A percentile compares a stretch with the other conserved stretches of the same genome.
Conservation (phyloP, 164 flowering plant genomes). For the Akebia trifoliata region DNA sequence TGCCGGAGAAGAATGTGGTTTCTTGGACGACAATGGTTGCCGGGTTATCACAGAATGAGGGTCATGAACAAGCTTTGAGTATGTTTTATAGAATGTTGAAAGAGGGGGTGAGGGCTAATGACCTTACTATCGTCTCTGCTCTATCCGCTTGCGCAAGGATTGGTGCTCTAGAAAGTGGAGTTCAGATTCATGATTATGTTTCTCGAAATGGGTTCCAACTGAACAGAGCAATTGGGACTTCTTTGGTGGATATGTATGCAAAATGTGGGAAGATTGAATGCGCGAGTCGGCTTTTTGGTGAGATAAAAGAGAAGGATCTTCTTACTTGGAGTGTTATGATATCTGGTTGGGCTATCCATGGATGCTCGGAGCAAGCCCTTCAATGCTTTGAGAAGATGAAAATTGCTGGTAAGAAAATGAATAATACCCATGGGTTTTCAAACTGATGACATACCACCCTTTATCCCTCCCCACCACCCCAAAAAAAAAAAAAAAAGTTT, state of each 20-base stretch:
- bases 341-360: conserved; percentile 55
- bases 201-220: conserved; percentile 21
- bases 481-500: too few relatives aligned
- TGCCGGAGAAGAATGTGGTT: conserved; percentile 23
- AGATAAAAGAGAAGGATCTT: conserved; percentile 33
- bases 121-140: conserved; percentile 34
- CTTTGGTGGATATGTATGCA: conserved; percentile 77
- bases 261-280: conserved; percentile 50
- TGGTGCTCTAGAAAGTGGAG: conserved; percentile 45
- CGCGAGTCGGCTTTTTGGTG: conserved; percentile 31
- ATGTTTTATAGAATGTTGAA: conserved; percentile 38
- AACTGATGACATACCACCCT: too few relatives aligned
- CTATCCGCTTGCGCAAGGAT: conserved; percentile 42
- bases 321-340: conserved; percentile 54
- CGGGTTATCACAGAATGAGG: conserved; percentile 38
- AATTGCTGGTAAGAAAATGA: conserved; percentile 27
- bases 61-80: conserved; percentile 31
- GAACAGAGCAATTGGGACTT: conserved; percentile 38
- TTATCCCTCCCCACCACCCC: too few relatives aligned
- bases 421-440: too few relatives aligned
- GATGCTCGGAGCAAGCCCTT: conserved; percentile 36
- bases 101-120: conserved; percentile 39
- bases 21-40: conserved; percentile 52
- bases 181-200: conserved; percentile 32
- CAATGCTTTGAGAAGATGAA: conserved; percentile 39